Conservation (phyloP, 768 basidiomycete species). For the Mycena leptocephala region DNA sequence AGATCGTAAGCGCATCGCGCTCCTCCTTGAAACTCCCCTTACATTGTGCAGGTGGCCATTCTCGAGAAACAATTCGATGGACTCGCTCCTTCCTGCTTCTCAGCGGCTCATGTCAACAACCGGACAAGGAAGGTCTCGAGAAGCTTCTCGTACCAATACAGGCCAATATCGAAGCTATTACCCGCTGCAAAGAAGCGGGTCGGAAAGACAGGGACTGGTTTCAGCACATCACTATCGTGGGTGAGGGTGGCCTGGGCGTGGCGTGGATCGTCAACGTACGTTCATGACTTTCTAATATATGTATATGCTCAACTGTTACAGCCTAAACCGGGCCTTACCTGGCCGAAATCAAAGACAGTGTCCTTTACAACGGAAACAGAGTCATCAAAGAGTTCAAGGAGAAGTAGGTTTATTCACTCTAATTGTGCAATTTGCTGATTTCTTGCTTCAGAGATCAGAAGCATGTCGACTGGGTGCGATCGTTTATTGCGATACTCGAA, state of each 20-base stretch:
- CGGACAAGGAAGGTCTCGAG: slow-evolving; percentile 72
- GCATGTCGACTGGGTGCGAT: slow-evolving; percentile 91
- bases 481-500: slow-evolving; percentile 80
- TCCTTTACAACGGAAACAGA: slow-evolving; percentile 90
- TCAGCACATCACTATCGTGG: slow-evolving; percentile 85
- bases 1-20: slow-evolving; percentile 74
- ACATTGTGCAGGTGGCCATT: slow-evolving; percentile 69
- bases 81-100: slow-evolving; percentile 80
- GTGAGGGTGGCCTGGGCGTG: slow-evolving; percentile 85
- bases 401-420: slow-evolving; percentile 68
- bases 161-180: slow-evolving; percentile 80
- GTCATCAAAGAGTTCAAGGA: slow-evolving; percentile 95
- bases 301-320: slow-evolving; percentile 58
- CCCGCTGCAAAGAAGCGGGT: slow-evolving; percentile 87
- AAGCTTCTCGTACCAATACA: slow-evolving; percentile 79
- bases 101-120: slow-evolving; percentile 85
- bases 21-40: background rate
- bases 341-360: slow-evolving; percentile 88
- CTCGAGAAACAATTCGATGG: slow-evolving; percentile 79
- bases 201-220: slow-evolving; percentile 88
- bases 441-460: slow-evolving; percentile 77
- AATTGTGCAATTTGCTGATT: background rate
- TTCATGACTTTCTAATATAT: too few relatives aligned
- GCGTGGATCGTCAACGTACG: slow-evolving; percentile 93
- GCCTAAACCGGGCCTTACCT: slow-evolving; percentile 88